A percentile compares a stretch with the other conserved stretches of the same genome.
Evolutionary conservation across 2,329 filamentous ascomycete species (phyloP).

Genomic region (Metarhizium sp.): DNA sequence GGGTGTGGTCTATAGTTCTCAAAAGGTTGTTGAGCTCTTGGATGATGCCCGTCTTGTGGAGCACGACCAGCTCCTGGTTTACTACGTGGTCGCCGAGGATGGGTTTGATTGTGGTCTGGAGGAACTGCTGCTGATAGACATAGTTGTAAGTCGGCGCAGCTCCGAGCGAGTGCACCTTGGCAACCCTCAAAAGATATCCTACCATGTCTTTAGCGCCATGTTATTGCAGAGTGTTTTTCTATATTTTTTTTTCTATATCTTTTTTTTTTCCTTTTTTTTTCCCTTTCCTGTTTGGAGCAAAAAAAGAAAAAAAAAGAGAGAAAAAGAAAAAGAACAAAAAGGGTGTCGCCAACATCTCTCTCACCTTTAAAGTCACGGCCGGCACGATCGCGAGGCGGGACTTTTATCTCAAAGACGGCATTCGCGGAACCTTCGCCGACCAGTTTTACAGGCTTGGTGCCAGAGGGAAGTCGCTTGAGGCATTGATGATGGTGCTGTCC

Average conservation of each 20-base stretch:
- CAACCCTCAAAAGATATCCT: conserved; percentile 29
- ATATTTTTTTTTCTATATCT: no score
- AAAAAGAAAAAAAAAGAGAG: not conserved
- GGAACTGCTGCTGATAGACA: conserved; percentile 27
- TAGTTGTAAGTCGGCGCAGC: conserved; percentile 26
- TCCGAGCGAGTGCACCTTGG: conserved; percentile 24
- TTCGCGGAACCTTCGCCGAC: conserved; percentile 69
- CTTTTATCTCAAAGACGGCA: conserved; percentile 55
- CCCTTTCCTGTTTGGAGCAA: not conserved
- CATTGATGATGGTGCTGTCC: conserved; percentile 5
- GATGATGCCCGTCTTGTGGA: conserved; percentile 25
- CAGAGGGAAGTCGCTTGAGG: conserved; percentile 23
- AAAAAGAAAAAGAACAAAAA: not conserved
- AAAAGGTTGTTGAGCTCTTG: conserved; percentile 44
- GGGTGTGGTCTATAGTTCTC: conserved; percentile 33
- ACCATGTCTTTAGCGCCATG: not conserved
- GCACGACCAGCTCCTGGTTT: conserved; percentile 27
- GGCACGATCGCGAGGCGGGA: conserved; percentile 23
- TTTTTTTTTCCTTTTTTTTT: no score
- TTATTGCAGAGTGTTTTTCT: not conserved
- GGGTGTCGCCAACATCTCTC: not conserved
- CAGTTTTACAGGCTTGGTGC: conserved; percentile 27
- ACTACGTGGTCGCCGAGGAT: conserved; percentile 25
- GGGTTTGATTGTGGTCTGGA: conserved; percentile 22
- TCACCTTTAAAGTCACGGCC: conserved; percentile 25